Evolutionary conservation across 768 basidiomycete species (phyloP).

Genomic region (Ephemerocybe angulata): DNA sequence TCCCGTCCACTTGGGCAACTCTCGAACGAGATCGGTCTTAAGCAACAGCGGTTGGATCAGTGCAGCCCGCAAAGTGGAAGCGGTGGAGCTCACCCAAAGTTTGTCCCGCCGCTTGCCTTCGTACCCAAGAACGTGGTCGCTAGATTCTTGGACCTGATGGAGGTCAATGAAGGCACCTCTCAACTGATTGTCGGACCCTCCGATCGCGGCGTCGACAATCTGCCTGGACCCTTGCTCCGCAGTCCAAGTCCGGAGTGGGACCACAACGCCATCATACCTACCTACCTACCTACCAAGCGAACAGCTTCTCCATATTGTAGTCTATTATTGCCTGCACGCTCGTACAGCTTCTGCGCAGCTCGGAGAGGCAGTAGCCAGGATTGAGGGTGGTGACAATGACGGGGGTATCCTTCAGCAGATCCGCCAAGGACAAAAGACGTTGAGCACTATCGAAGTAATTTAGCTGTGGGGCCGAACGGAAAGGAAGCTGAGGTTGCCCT

Average conservation of each 20-base stretch:
- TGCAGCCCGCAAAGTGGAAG: too few relatives aligned
- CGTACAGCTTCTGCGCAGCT: conserved; percentile 23
- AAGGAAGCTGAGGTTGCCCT: too few relatives aligned
- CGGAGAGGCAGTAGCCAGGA: conserved; percentile 41
- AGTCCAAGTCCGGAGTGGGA: conserved; percentile 32
- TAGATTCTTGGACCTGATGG: conserved; percentile 21
- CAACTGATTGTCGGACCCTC: conserved; percentile 18
- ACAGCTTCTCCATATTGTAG: conserved; percentile 25
- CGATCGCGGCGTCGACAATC: conserved; percentile 30
- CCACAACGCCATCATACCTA: too few relatives aligned
- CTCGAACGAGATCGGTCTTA: too few relatives aligned
- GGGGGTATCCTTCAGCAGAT: conserved; percentile 22
- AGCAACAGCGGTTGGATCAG: too few relatives aligned
- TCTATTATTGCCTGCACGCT: conserved; percentile 14
- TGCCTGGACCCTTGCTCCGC: conserved; percentile 37
- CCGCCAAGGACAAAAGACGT: conserved; percentile 37
- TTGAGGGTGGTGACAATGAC: conserved; percentile 36
- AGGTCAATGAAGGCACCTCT: conserved; percentile 27
- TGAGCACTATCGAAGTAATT: conserved; percentile 29
- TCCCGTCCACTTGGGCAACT: too few relatives aligned
- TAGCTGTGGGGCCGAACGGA: too few relatives aligned
- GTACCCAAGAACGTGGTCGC: conserved; percentile 26
- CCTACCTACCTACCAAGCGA: too few relatives aligned
- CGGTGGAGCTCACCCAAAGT: conserved; percentile 31
- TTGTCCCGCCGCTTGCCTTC: conserved; percentile 25